phyloP scores from a whole-genome alignment of 2,329 filamentous ascomycete species.

The Bipolaris bicolor region DNA sequence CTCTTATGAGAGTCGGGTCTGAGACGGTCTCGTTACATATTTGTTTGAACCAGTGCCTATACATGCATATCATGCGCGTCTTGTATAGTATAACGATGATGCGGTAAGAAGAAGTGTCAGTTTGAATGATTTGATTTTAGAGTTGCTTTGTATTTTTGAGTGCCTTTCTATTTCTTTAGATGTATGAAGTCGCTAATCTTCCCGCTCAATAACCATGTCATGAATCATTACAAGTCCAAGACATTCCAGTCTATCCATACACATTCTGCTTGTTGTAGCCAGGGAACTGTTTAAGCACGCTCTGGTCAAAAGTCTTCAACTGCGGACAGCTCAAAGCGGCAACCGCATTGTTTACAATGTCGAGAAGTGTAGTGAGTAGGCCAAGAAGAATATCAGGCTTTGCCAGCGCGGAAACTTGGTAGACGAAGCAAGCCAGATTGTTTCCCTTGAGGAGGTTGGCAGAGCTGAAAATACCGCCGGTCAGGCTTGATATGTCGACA shows the following conservation, averaged over 20 bases:
- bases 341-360: conserved; percentile 21
- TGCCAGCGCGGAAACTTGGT: conserved; percentile 27
- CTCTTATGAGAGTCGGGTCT: neutral
- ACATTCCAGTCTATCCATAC: conserved; percentile 16
- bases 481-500: conserved; percentile 24
- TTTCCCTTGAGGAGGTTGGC: conserved; percentile 24
- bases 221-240: neutral
- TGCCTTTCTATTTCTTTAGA: neutral
- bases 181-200: neutral
- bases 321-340: conserved; percentile 25
- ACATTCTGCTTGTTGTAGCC: conserved; percentile 26
- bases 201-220: neutral
- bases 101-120: neutral
- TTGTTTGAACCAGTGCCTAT: neutral
- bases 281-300: conserved; percentile 26
- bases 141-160: neutral
- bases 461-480: conserved; percentile 25
- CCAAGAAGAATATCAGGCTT: conserved; percentile 31
- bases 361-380: conserved; percentile 19
- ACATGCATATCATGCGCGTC: neutral
- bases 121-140: neutral
- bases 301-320: conserved; percentile 21
- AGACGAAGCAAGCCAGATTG: conserved; percentile 27
- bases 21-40: neutral
- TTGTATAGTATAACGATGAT: neutral